Base-by-base conservation (phyloP, 2,329 filamentous ascomycete species). In the Fusarium subglutinans region DNA sequence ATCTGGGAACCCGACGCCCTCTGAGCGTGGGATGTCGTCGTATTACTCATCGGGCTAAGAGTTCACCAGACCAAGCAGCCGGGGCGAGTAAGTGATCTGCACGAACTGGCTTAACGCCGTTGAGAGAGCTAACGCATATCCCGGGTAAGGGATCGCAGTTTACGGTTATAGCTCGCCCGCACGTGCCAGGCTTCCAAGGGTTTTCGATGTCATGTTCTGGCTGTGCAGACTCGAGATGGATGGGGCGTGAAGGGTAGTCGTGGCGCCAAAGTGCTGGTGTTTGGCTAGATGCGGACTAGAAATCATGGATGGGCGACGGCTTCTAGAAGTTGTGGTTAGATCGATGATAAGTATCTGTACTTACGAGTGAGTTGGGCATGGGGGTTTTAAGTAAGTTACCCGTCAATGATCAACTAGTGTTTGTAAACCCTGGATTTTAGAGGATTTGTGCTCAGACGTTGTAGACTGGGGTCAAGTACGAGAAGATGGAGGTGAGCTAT, bases 341-440 rank as follows among this genome's bases (percentile, higher is more conserved):
- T 69, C 17, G 37, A 61, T 51, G 47, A 22, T 40, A 74, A 65
- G 71, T 74, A 74, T 60, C 44, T 20, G 58, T 74, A 74, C 71
- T 59, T 74, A 3, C 10, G 20, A 30, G 50, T 50, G 44, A 62
- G 35, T 35, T 69, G 48, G 17, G n/a, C 28, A 60, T 50, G 24
- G 54, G 64, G 57, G 26, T 67, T 40, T 72, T 74, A 72, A 53
- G 55, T 69, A 74, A 74, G 54, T 62, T 41, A 17, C 37, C 63
- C 63, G 71, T 62, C 3, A 28, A 55, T 43, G 43, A 17, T 28
- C 43, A 35, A 35, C 33, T 35, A 35, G n/a, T n/a, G 26, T 20
- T 40, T 35, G 5, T 43, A 30, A 30, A 47, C 40, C 40, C 33
- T 43, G 48, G 56, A 55, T 44, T 43, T n/a, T 37, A 55, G n/a